Evolutionary conservation across 352 stramenopile species (phyloP), one percentile per base, ranked within the genome.

Genomic region (Lagenidium giganteum): DNA sequence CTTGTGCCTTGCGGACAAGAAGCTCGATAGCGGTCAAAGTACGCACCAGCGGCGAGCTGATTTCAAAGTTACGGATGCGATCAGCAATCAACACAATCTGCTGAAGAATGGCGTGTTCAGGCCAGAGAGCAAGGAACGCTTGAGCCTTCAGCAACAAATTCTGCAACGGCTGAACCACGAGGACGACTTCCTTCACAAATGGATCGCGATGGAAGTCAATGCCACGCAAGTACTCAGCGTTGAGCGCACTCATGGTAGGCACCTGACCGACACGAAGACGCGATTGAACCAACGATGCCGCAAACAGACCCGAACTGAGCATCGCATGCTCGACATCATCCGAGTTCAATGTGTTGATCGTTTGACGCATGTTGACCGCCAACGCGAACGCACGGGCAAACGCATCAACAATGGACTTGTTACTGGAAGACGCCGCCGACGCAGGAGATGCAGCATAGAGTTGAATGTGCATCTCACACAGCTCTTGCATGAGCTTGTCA

Each of bases 61-160:
- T 91, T 45, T 87, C 77, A 32, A 95, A 92, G 52, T 93, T 90
- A 8, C 81, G 77, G 28, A 95, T 91, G 8, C 80, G 70, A 38
- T 95, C 79, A 6, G 79, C 80, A 21, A 98, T 90, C 17, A 96
- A 63, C 12, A 96, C 83, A 20, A 99, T 71, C 45, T 97, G 86
- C 53, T 99, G 77, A 38, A 99, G 64, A 49, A 99, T 95, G 12
- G 93, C 84, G 62, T 99, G 96, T 16, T 97, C 95, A 5, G 96
- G 96, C 78, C 98, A 99, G 30, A 95, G 78, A 30, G 71, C 63
- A 6, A 99, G 68, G 4, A 99, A 70, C 27, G 85, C 72, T 28
- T 96, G 86, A 8, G 95, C 64, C 26, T 95, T 90, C 14, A 91
- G 61, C 43, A 98, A 68, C 26, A 99, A 62, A 9, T 71, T 67